Evolutionary conservation across 768 basidiomycete genomes (phyloP).

Genomic region (Leccinum arenicola): DNA sequence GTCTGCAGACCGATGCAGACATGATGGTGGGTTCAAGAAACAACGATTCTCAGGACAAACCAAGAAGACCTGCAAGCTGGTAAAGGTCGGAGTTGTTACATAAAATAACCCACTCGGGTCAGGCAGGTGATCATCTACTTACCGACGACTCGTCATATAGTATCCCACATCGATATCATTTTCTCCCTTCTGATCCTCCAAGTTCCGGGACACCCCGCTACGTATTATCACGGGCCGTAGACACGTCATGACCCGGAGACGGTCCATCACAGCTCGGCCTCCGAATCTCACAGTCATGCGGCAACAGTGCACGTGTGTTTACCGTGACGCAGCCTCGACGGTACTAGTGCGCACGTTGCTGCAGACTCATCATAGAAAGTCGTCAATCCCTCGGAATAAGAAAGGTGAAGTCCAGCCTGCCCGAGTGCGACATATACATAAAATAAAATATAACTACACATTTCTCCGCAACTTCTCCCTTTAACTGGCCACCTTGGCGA

Average conservation of each 20-base stretch:
- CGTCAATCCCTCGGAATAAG: background rate
- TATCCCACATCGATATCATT: background rate
- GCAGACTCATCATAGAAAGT: background rate
- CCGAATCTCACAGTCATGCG: conserved; percentile 13
- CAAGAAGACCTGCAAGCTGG: background rate
- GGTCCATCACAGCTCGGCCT: conserved; percentile 7
- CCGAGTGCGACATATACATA: background rate
- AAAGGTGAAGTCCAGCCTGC: background rate
- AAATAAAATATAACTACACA: background rate
- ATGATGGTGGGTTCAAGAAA: conserved; percentile 27
- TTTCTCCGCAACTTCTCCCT: background rate
- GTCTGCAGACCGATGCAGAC: conserved; percentile 31
- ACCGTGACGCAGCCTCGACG: too few relatives aligned
- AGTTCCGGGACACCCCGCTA: conserved; percentile 16
- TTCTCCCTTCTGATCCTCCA: background rate
- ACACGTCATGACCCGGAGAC: background rate
- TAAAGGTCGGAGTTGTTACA: conserved; percentile 21
- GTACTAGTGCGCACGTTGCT: background rate
- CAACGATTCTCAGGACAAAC: conserved; percentile 15
- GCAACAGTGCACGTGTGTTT: background rate
- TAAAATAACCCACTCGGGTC: conserved; percentile 15
- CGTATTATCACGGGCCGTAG: background rate
- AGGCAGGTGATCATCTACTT: background rate
- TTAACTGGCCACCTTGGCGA: conserved; percentile 36
- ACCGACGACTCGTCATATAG: background rate